Percentiles rank a stretch among this genome's conserved stretches.
These are phyloP conservation scores for Populus alba DNA, from an alignment of 345 rosid species.

Conservation along the genomic window DNA sequence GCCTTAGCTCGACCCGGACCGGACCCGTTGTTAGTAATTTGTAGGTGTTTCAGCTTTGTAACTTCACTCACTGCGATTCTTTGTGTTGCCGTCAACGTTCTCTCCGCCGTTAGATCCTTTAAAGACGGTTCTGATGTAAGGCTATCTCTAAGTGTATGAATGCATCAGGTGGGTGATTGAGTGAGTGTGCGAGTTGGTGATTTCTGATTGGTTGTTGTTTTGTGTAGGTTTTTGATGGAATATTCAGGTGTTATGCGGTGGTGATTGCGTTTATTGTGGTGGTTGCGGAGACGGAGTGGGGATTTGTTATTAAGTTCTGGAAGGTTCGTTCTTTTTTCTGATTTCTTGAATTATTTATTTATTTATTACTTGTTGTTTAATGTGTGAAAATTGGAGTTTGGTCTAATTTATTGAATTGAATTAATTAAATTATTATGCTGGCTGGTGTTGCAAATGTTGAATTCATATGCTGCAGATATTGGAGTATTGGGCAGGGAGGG, in stretches of 20 bases:
- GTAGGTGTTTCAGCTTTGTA: slow-evolving; percentile 71
- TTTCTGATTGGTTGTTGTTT: background rate
- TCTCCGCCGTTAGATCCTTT: slow-evolving; percentile 83
- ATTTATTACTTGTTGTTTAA: background rate
- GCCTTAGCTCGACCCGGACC: slow-evolving; percentile 17
- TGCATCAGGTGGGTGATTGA: background rate
- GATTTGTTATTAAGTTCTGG: slow-evolving; percentile 58
- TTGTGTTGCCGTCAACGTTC: slow-evolving; percentile 76
- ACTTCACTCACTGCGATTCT: slow-evolving; percentile 66
- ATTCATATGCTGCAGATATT: slow-evolving; percentile 50
- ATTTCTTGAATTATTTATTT: background rate
- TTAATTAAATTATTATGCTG: too few species aligned
- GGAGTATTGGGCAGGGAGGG: slow-evolving; percentile 94
- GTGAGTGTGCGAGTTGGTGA: background rate
- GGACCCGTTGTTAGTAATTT: slow-evolving; percentile 67
- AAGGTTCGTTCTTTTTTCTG: slow-evolving; percentile 39
- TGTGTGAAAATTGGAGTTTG: background rate
- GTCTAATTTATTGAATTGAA: background rate
- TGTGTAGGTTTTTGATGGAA: slow-evolving; percentile 75
- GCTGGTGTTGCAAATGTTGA: too few species aligned
- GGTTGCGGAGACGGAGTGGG: slow-evolving; percentile 92
- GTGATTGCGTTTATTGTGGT: slow-evolving; percentile 62
- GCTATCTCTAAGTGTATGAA: background rate
- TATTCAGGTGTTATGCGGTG: slow-evolving; percentile 89
- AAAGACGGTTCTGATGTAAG: slow-evolving; percentile 68